Base-by-base conservation (phyloP, 1,284 basidiomycete genomes). In the Ceratobasidium sp. region DNA sequence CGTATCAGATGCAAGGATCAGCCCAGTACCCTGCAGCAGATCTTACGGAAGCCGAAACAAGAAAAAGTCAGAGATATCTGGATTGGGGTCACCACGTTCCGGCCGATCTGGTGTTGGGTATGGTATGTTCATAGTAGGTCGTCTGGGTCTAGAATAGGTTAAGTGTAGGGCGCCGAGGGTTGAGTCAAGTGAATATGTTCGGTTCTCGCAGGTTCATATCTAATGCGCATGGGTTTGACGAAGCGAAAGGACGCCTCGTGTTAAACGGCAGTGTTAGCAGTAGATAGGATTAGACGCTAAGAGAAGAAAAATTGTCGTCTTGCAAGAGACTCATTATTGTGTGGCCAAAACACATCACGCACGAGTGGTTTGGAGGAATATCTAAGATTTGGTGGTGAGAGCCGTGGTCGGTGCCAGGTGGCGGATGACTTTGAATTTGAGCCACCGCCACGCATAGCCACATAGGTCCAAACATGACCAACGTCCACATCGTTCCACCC, bases 11-110 rank as follows among this genome's bases (percentile, higher is more conserved):
- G 8, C 11, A 2, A 29, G 46, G 51, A 56, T 73, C 29, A 74
- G 59, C 3, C 59, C 71, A 25, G 8, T 32, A 46, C 6, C 37
- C 11, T 17, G n/a, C 15, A 25, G 22, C 25, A 59, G 19, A n/a
- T 25, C 37, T 62, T 62, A 19, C 25, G 19, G 17, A 32, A 29
- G 11, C 32, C 4, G 9, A 62, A 22, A 37, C 34, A 34, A 37
- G 15, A 19, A 74, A 37, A 40, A 52, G 54, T 59, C 22, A 70
- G 59, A 29, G 19, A 74, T 74, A 56, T 74, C 71, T 25, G 71
- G 71, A 49, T 74, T 74, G 71, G 64, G n/a, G 34, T 65, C 22
- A 74, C 32, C 17, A 8, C 19, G 32, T 43, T 52, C 59, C 19
- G n/a, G 34, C 6, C n/a, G 9, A 67, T 32, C 43, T 4, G 22